Evolutionary conservation across 495 filamentous ascomycete species (phyloP).

Genomic region (Lasiosphaeria miniovina): DNA sequence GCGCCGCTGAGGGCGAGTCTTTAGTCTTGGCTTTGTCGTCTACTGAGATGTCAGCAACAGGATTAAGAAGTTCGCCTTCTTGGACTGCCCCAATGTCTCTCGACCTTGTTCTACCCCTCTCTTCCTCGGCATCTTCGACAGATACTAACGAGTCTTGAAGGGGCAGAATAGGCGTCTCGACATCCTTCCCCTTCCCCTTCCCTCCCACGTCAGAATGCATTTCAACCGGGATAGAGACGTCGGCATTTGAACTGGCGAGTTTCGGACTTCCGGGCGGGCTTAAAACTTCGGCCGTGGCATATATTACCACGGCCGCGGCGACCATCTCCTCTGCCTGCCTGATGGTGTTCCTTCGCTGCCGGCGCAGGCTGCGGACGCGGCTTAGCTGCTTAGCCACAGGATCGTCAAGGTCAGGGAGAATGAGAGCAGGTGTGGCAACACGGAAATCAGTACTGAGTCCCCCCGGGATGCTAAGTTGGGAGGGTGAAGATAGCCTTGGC

Average conservation of each 20-base stretch:
- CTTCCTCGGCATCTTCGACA: slow-evolving; percentile 15
- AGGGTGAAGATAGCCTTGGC: slow-evolving; percentile 25
- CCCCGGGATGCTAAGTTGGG: slow-evolving; percentile 9
- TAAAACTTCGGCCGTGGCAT: slow-evolving; percentile 40
- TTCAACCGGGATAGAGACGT: slow-evolving; percentile 28
- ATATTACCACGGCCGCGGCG: slow-evolving; percentile 46
- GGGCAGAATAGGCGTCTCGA: slow-evolving; percentile 24
- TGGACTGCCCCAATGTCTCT: slow-evolving; percentile 25
- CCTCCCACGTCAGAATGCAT: slow-evolving; percentile 28
- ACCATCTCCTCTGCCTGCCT: slow-evolving; percentile 45
- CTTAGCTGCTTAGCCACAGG: slow-evolving; percentile 37
- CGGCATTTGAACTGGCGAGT: slow-evolving; percentile 24
- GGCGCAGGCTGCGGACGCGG: slow-evolving; percentile 37
- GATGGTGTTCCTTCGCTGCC: slow-evolving; percentile 37
- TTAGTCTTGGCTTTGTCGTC: slow-evolving; percentile 31
- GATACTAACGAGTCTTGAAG: slow-evolving; percentile 15
- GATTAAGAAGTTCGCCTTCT: slow-evolving; percentile 28
- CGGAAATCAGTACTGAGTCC: slow-evolving; percentile 35
- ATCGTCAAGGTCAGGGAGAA: slow-evolving; percentile 44
- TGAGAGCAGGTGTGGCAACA: slow-evolving; percentile 40
- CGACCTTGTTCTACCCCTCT: slow-evolving; percentile 30
- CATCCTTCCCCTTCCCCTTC: slow-evolving; percentile 34
- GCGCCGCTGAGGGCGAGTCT: slow-evolving; percentile 13
- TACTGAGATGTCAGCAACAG: slow-evolving; percentile 48
- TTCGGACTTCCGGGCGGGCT: slow-evolving; percentile 36